Conservation (phyloP, 768 basidiomycete genomes). For the Naganishia antarctica region DNA sequence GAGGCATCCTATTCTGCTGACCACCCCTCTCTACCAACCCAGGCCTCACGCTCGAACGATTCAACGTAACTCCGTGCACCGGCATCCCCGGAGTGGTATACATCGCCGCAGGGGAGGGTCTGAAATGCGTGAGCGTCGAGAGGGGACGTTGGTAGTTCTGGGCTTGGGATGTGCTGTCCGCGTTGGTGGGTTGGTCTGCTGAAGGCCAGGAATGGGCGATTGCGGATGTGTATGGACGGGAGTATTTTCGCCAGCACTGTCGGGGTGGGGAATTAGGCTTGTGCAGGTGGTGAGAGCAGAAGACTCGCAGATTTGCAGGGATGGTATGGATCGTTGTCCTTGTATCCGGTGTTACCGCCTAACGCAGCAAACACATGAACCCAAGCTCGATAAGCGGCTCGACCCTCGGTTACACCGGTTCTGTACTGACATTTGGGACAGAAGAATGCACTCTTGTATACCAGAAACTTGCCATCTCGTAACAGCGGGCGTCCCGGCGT, state of each 20-base stretch:
- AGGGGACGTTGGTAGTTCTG: slow-evolving; percentile 20
- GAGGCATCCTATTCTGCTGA: slow-evolving; percentile 2
- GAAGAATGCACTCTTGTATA: slow-evolving; percentile 7
- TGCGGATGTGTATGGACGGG: slow-evolving; percentile 19
- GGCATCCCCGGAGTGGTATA: neutral
- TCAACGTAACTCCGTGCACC: neutral
- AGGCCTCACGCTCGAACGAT: neutral
- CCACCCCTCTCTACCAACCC: neutral
- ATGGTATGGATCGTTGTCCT: slow-evolving; percentile 19
- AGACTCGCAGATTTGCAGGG: slow-evolving; percentile 20
- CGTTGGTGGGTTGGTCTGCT: neutral
- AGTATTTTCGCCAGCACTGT: slow-evolving; percentile 24
- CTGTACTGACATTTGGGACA: slow-evolving; percentile 23
- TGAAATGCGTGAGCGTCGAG: neutral
- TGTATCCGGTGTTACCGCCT: slow-evolving; percentile 24
- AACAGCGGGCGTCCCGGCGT: slow-evolving; percentile 18
- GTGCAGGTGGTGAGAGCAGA: neutral
- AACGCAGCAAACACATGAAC: neutral
- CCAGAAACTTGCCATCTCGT: slow-evolving; percentile 15
- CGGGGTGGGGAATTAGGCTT: neutral
- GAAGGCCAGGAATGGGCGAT: slow-evolving; percentile 22
- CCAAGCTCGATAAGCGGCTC: too few species aligned
- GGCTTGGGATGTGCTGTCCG: neutral
- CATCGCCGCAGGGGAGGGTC: neutral
- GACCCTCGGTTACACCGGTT: too few species aligned